These are phyloP conservation scores for Gloeopeniophorella convolvens DNA, from an alignment of 768 basidiomycete genomes.

Conservation along the genomic window DNA sequence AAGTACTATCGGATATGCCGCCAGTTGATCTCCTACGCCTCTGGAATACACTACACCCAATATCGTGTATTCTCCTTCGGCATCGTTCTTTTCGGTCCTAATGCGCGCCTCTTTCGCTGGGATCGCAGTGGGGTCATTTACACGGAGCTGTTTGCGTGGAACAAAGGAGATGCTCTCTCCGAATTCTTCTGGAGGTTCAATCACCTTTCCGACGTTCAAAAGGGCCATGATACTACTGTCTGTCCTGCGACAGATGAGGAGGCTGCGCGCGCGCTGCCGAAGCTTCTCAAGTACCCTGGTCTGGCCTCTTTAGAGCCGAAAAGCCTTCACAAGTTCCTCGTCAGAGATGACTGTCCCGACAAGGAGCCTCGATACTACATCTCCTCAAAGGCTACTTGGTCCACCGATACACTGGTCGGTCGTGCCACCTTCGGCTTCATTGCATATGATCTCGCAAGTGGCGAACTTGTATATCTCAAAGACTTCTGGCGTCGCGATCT, in stretches of 20 bases:
- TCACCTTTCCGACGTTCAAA: background rate
- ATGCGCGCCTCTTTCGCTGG: background rate
- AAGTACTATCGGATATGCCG: no score
- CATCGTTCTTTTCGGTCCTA: background rate
- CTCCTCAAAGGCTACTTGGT: background rate
- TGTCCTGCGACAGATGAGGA: background rate
- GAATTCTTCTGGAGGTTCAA: constrained; percentile 8
- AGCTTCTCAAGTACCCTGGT: background rate
- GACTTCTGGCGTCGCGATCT: background rate
- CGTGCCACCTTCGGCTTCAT: background rate
- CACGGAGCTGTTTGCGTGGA: background rate
- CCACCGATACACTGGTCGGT: background rate
- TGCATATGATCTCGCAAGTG: background rate
- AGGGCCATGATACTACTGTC: background rate
- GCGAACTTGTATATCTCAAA: background rate
- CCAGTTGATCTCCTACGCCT: no score
- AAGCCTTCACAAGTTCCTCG: background rate
- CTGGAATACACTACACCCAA: no score
- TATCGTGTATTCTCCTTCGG: background rate
- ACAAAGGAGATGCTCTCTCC: background rate
- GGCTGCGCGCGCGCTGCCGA: background rate
- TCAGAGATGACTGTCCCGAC: no score
- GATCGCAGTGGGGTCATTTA: background rate
- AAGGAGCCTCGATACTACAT: no score
- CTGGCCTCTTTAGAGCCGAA: background rate